A percentile compares a stretch with the other conserved stretches of the same genome.
Conservation (phyloP, 495 filamentous ascomycete species). For the Pyrenula aspistea region DNA sequence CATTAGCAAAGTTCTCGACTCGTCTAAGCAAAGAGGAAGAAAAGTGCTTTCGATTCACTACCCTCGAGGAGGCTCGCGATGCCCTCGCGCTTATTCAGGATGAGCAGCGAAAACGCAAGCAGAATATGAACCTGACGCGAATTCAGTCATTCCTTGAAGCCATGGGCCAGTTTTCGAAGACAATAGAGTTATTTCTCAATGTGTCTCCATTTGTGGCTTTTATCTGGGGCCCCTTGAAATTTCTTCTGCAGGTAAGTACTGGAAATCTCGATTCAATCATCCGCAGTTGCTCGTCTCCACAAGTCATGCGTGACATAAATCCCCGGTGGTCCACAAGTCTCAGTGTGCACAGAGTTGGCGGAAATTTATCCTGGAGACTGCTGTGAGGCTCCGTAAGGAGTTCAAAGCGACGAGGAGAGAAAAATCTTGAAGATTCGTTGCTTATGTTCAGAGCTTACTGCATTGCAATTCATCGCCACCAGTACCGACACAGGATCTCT, state of each 20-base stretch:
- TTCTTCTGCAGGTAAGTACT: slow-evolving; percentile 9
- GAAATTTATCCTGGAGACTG: too few relatives aligned
- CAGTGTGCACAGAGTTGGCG: too few relatives aligned
- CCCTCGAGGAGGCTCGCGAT: neutral
- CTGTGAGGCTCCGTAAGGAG: too few relatives aligned
- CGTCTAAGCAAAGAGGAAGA: neutral
- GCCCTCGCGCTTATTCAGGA: neutral
- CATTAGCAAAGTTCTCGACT: neutral
- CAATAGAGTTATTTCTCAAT: slow-evolving; percentile 21
- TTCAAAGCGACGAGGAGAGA: too few relatives aligned
- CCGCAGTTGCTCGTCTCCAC: too few relatives aligned
- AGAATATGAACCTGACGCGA: slow-evolving; percentile 13
- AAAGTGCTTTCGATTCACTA: neutral
- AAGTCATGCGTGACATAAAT: too few relatives aligned
- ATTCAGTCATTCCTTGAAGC: slow-evolving; percentile 16
- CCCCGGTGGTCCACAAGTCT: too few relatives aligned
- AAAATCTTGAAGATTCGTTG: too few relatives aligned
- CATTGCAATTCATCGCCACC: too few relatives aligned
- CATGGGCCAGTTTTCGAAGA: slow-evolving; percentile 15
- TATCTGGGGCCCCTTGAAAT: slow-evolving; percentile 15
- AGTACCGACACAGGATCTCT: too few relatives aligned
- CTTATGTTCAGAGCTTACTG: too few relatives aligned
- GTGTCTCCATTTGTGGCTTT: slow-evolving; percentile 14
- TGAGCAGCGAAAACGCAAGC: neutral
- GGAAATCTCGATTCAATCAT: neutral